Evolutionary conservation across 2,329 filamentous ascomycete species (phyloP), one percentile per base, ranked within the genome.

Genomic region (Colletotrichum spinosum): DNA sequence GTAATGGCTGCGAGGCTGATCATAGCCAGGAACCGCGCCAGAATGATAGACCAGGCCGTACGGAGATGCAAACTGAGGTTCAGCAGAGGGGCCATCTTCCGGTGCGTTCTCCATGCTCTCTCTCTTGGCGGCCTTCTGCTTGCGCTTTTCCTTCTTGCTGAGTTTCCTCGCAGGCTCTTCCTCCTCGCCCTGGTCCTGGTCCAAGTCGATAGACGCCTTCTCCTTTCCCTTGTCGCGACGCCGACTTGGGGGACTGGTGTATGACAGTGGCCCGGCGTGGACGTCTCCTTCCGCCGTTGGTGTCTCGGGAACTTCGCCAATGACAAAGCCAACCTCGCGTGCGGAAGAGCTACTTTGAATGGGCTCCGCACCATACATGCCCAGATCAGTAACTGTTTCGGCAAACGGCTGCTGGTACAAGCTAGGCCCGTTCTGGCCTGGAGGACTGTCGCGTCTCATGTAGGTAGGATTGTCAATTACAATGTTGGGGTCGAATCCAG

Each of bases 401-500:
- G 80, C 79, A 60, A 80, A 84, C 6, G 87, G 82, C 13, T 78
- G 77, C 58, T 79, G 77, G 69, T 88, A 88, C 62, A 79, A 72
- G n/a, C 70, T 68, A 6, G 76, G 70, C 55, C 86, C 84, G 68
- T 87, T 84, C 4, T 87, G 85, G 5, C 85, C 85, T 4, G 88
- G 88, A 8, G 89, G 88, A 1, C 89, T 90, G 57, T 87, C 84
- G 35, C 90, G 87, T 55, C 82, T 84, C 68, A 86, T 86, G 71
- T 89, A 93, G 1, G 76, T 79, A 0, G 87, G 86, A 70, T 93
- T 84, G 50, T 92, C 81, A 41, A 91, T 89, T 50, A 93, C 88
- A 62, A 93, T 87, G 45, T 90, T 85, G 5, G 89, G 87, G 71
- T 92, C 85, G 68, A 93, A 93, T 0, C 91, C 91, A 50, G 88